Conservation (phyloP, 371 early-diverging fungal genomes). For the Mucor sp. region DNA sequence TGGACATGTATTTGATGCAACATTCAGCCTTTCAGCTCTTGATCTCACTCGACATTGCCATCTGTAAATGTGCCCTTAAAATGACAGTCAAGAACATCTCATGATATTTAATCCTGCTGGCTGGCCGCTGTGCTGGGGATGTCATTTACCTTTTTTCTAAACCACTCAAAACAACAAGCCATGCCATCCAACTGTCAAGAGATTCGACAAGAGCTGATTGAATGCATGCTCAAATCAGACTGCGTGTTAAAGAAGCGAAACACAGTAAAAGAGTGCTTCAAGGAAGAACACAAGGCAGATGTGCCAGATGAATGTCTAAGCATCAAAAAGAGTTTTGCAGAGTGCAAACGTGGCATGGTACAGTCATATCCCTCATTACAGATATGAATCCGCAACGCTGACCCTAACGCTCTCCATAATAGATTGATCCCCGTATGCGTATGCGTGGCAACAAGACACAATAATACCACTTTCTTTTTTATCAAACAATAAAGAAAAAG, state of each 20-base stretch:
- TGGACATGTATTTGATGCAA: not conserved
- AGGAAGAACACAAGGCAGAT: slow-evolving; percentile 57
- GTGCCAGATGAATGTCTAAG: slow-evolving; percentile 68
- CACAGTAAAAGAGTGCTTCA: slow-evolving; percentile 67
- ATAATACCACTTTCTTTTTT: slow-evolving; percentile 14
- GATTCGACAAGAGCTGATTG: slow-evolving; percentile 68
- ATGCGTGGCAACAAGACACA: slow-evolving; percentile 52
- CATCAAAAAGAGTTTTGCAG: slow-evolving; percentile 68
- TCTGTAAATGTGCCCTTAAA: not conserved
- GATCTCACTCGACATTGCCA: not conserved
- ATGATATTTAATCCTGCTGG: not conserved
- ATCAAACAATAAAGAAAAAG: slow-evolving; percentile 8
- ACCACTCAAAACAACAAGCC: not conserved
- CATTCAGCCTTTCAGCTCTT: not conserved
- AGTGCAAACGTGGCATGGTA: slow-evolving; percentile 75
- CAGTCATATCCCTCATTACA: not conserved
- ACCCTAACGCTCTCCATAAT: not conserved
- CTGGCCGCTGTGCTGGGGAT: not conserved
- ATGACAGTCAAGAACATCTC: not conserved
- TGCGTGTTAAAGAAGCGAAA: slow-evolving; percentile 70
- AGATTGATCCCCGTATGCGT: slow-evolving; percentile 57
- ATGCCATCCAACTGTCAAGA: slow-evolving; percentile 74
- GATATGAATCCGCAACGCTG: not conserved
- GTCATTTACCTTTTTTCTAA: not conserved
- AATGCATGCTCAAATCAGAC: slow-evolving; percentile 74